A percentile compares a stretch with the other conserved stretches of the same genome.
Conservation (phyloP, 164 flowering plant genomes). For the Liquidambar formosana region DNA sequence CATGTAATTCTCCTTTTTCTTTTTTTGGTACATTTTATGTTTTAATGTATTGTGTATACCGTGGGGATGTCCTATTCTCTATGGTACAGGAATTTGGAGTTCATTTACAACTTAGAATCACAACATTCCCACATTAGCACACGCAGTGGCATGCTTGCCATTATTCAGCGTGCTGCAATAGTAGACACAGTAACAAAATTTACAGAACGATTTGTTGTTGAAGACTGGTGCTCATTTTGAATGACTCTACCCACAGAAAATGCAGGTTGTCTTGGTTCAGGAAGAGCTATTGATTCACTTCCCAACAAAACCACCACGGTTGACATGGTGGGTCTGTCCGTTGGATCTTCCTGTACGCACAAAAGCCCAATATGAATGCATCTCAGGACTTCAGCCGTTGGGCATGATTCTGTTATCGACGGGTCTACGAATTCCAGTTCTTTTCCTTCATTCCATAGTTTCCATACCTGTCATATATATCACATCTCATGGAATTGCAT, state of each 20-base stretch:
- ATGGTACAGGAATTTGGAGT: too few relatives aligned
- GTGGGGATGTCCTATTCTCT: too few relatives aligned
- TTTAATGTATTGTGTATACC: too few relatives aligned
- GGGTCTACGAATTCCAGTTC: conserved; percentile 30
- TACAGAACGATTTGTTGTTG: not conserved
- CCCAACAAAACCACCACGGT: conserved; percentile 20
- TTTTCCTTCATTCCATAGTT: conserved; percentile 28
- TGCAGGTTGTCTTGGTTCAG: conserved; percentile 27
- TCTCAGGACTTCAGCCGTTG: conserved; percentile 15
- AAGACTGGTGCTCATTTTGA: not conserved
- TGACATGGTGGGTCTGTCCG: conserved; percentile 29
- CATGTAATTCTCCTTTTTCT: too few relatives aligned
- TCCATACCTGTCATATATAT: conserved; percentile 31
- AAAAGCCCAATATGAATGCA: conserved; percentile 31
- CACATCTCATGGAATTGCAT: not conserved
- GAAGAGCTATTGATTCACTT: conserved; percentile 19
- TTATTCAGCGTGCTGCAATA: conserved; percentile 1
- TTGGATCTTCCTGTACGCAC: conserved; percentile 28
- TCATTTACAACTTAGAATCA: too few relatives aligned
- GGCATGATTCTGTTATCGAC: conserved; percentile 5
- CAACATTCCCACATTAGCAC: too few relatives aligned
- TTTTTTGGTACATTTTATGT: too few relatives aligned
- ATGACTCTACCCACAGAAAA: conserved; percentile 6
- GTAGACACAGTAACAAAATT: not conserved
- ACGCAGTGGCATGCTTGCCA: too few relatives aligned